Evolutionary conservation across 2,329 filamentous ascomycete species (phyloP).

Genomic region (Pseudofabraea citricarpa): DNA sequence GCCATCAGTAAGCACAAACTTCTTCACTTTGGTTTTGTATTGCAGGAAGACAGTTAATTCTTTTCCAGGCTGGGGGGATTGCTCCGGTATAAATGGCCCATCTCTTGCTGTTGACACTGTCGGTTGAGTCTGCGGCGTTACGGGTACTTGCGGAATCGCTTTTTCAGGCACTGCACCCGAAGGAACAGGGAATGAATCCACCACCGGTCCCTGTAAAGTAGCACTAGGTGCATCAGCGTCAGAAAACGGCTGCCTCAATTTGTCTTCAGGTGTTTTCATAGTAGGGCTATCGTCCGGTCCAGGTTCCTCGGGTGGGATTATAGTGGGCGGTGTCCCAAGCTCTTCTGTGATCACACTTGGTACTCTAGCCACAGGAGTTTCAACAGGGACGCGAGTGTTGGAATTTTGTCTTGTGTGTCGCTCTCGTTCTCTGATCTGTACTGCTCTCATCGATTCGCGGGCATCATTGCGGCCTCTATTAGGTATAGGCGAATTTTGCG

Average conservation of each 20-base stretch:
- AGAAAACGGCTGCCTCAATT: slow-evolving; percentile 26
- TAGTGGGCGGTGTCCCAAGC: slow-evolving; percentile 18
- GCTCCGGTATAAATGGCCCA: slow-evolving; percentile 51
- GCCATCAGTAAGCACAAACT: slow-evolving; percentile 83
- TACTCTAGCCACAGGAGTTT: slow-evolving; percentile 58
- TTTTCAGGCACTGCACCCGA: slow-evolving; percentile 9
- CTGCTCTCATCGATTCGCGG: slow-evolving; percentile 76
- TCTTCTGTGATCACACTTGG: slow-evolving; percentile 58
- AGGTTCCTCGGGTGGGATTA: slow-evolving; percentile 33
- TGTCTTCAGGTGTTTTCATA: slow-evolving; percentile 60
- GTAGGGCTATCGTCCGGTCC: slow-evolving; percentile 27
- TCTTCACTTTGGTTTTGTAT: slow-evolving; percentile 96
- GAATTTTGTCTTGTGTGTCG: slow-evolving; percentile 39
- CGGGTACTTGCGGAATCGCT: slow-evolving; percentile 9
- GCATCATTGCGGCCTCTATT: slow-evolving; percentile 75
- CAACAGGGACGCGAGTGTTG: slow-evolving; percentile 39
- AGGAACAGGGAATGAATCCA: slow-evolving; percentile 39
- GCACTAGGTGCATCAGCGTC: slow-evolving; percentile 40
- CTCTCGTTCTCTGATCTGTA: slow-evolving; percentile 53
- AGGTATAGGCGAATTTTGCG: slow-evolving; percentile 77
- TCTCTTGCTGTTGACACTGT: slow-evolving; percentile 33
- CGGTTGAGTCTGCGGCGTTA: slow-evolving; percentile 11
- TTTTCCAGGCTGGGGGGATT: slow-evolving; percentile 69
- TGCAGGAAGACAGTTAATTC: slow-evolving; percentile 92
- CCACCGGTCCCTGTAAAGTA: slow-evolving; percentile 53